Evolutionary conservation across 495 filamentous ascomycete species (phyloP), one percentile per base, ranked within the genome.

Genomic region (Cercophora newfieldiana): DNA sequence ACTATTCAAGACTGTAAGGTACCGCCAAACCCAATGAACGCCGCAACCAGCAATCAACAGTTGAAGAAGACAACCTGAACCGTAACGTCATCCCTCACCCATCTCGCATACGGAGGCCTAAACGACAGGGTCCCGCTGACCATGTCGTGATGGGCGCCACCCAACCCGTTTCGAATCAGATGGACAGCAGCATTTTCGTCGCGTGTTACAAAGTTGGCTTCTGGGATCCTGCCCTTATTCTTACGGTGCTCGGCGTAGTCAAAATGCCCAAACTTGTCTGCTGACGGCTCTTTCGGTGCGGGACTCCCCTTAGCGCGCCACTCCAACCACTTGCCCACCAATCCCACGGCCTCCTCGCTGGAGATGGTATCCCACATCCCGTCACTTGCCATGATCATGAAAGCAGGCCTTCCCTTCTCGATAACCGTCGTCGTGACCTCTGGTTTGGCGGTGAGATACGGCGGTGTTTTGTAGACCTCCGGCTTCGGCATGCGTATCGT

Each of bases 391-490:
- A 90, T 76, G 59, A 91, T 87, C 57, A 90, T 55, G 66, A 91
- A 90, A 19, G 84, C 83, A 0, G 69, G 66, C 25, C 61, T 26
- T 0, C 68, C 71, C 0, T 78, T 68, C 28, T 86, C 72, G 26
- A 91, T 78, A 65, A 77, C 74, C 0, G 79, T 85, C 33, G 82
- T 85, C 0, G 82, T 87, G 44, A 91, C 80, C 6, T 85, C 84
- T 0, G 89, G 89, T 73, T 87, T 81, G 2, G 89, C 88, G 1
- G 85, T 90, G 33, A 90, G 71, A 74, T 90, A 91, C 1, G 88
- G 89, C 28, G 88, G 88, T 0, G 86, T 86, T 29, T 72, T 74
- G 61, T 75, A 78, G 31, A 67, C 55, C 31, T 80, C 69, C 7
- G 80, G 75, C 21, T 72, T 77, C 21, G 80, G 72, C 1, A 79